Evolutionary conservation across 2,329 filamentous ascomycete species (phyloP).

Genomic region (Fusarium multiceps): DNA sequence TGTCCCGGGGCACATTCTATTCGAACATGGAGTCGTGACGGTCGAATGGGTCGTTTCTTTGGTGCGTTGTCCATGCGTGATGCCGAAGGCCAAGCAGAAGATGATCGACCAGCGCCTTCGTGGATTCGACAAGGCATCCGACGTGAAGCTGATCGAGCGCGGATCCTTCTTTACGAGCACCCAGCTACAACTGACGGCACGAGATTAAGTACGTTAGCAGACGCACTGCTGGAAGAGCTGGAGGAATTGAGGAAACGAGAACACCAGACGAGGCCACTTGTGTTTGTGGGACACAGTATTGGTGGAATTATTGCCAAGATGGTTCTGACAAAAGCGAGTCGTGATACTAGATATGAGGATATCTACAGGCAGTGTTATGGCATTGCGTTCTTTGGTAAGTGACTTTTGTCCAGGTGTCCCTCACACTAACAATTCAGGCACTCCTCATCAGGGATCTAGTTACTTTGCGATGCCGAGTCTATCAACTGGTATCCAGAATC

Average conservation of each 20-base stretch:
- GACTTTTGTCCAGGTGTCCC: not conserved
- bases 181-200: constrained; percentile 54
- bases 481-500: constrained; percentile 62
- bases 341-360: constrained; percentile 52
- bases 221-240: constrained; percentile 60
- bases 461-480: constrained; percentile 70
- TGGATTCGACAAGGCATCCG: constrained; percentile 67
- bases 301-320: constrained; percentile 70
- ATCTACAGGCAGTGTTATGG: constrained; percentile 69
- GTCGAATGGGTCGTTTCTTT: constrained; percentile 60
- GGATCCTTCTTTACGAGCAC: constrained; percentile 65
- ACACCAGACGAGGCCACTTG: constrained; percentile 60
- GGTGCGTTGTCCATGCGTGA: constrained; percentile 55
- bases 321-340: constrained; percentile 62
- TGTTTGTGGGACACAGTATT: constrained; percentile 71
- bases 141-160: constrained; percentile 58
- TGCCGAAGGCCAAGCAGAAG: constrained; percentile 44
- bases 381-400: constrained; percentile 68
- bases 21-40: constrained; percentile 65
- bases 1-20: constrained; percentile 65
- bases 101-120: constrained; percentile 50
- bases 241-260: constrained; percentile 49
- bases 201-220: constrained; percentile 58
- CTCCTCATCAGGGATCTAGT: constrained; percentile 71
- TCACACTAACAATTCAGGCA: constrained; percentile 52